These are phyloP conservation scores for Harrya chromipes DNA, from an alignment of 768 basidiomycete species.

Conservation along the genomic window DNA sequence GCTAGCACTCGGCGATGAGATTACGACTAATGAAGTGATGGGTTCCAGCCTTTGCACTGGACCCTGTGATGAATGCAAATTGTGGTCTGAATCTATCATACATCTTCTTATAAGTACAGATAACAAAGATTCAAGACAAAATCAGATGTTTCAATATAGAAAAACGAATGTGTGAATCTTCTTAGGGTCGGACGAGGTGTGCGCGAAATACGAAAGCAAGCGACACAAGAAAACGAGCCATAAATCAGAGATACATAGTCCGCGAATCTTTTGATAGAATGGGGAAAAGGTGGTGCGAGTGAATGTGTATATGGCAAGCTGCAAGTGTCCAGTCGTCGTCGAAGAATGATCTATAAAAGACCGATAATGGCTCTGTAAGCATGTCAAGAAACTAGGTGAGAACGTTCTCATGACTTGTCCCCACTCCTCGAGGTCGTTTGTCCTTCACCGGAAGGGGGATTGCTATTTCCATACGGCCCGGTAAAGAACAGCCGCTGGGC, in stretches of 20 bases:
- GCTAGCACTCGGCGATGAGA: too few relatives aligned
- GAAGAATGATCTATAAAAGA: constrained; percentile 9
- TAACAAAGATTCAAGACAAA: constrained; percentile 20
- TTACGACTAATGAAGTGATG: background rate
- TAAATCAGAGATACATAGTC: constrained; percentile 32
- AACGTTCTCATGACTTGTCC: constrained; percentile 24
- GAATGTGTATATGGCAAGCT: constrained; percentile 8
- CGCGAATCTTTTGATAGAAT: constrained; percentile 14
- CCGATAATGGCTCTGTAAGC: background rate
- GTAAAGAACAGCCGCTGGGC: constrained; percentile 18
- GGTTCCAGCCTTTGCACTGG: constrained; percentile 4
- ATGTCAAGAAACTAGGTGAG: background rate
- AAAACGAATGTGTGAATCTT: constrained; percentile 1
- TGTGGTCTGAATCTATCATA: constrained; percentile 19
- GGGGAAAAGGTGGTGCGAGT: constrained; percentile 1
- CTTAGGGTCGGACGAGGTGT: constrained; percentile 2
- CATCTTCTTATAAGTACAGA: constrained; percentile 30
- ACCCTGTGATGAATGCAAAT: constrained; percentile 9
- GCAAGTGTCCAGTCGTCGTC: constrained; percentile 13
- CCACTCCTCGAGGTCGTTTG: constrained; percentile 14
- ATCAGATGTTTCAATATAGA: background rate
- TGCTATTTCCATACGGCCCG: constrained; percentile 20
- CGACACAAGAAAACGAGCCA: constrained; percentile 25
- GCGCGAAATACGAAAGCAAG: constrained; percentile 24
- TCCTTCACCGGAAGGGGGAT: constrained; percentile 9